Percentiles rank a stretch among this genome's conserved stretches.
Evolutionary conservation across 2,329 filamentous ascomycete species (phyloP).

Genomic region (Arachnopeziza araneosa): DNA sequence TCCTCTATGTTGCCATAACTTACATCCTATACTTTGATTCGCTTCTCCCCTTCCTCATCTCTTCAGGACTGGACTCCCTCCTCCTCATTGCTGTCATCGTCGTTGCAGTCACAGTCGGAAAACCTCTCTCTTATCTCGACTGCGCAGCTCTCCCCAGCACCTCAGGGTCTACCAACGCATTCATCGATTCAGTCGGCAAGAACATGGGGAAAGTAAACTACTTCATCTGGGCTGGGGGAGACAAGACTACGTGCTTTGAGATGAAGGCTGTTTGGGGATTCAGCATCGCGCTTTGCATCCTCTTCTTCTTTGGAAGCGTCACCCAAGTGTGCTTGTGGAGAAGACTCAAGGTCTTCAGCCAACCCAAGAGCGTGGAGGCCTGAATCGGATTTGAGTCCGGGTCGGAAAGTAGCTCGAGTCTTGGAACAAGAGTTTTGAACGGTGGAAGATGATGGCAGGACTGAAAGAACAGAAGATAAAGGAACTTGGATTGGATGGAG

Average conservation of each 20-base stretch:
- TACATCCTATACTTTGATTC: conserved; percentile 77
- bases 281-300: conserved; percentile 68
- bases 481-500: not conserved
- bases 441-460: not conserved
- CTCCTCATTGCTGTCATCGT: conserved; percentile 75
- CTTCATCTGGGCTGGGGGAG: conserved; percentile 45
- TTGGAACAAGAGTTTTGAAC: not conserved
- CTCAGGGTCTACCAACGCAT: conserved; percentile 38
- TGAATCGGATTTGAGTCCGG: not conserved
- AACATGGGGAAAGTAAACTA: conserved; percentile 40
- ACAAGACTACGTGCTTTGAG: conserved; percentile 67
- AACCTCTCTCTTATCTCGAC: conserved; percentile 71
- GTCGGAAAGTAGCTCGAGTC: not conserved
- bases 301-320: conserved; percentile 60
- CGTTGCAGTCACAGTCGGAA: conserved; percentile 70
- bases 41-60: conserved; percentile 68
- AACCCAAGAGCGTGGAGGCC: not conserved
- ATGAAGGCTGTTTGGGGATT: conserved; percentile 86
- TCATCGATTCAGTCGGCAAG: conserved; percentile 39
- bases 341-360: conserved; percentile 11
- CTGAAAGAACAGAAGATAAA: not conserved
- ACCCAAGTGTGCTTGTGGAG: conserved; percentile 55
- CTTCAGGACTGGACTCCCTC: conserved; percentile 57
- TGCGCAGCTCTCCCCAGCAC: conserved; percentile 51
- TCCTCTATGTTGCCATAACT: conserved; percentile 73